Evolutionary conservation across 2,329 filamentous ascomycete species (phyloP).

Genomic region (Trichoderma sp.): DNA sequence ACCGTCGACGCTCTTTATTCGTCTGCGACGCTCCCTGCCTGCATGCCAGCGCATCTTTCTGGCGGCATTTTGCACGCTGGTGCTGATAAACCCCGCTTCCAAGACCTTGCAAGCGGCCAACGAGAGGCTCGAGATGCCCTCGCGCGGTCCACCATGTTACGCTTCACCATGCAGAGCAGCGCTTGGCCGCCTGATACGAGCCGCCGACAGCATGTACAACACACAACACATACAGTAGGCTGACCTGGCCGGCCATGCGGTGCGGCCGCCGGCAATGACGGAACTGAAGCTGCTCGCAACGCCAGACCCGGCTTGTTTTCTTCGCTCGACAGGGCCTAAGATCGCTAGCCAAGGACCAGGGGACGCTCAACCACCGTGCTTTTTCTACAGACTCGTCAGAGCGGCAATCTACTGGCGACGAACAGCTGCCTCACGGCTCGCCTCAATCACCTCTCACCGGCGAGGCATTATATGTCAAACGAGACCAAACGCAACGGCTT

Average conservation of each 20-base stretch:
- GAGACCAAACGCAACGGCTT: neutral
- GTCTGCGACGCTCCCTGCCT: constrained; percentile 23
- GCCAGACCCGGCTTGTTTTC: constrained; percentile 20
- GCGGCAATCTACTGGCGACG: neutral
- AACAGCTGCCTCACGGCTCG: neutral
- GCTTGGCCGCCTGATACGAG: constrained; percentile 21
- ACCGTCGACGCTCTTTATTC: constrained; percentile 15
- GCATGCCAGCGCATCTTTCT: constrained; percentile 25
- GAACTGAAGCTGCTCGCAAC: constrained; percentile 1
- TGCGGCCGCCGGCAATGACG: constrained; percentile 13
- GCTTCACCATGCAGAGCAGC: constrained; percentile 16
- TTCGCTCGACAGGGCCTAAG: constrained; percentile 5
- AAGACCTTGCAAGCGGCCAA: constrained; percentile 15
- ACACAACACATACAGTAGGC: neutral
- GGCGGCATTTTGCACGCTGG: constrained; percentile 21
- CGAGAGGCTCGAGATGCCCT: constrained; percentile 20
- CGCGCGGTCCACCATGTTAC: constrained; percentile 20
- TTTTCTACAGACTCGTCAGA: neutral
- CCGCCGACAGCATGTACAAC: constrained; percentile 19
- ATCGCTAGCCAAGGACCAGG: neutral
- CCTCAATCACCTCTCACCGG: neutral
- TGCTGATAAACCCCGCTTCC: constrained; percentile 23
- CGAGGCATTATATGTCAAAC: constrained; percentile 15
- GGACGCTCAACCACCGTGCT: neutral
- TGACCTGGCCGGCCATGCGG: constrained; percentile 18